Evolutionary conservation across 2,329 filamentous ascomycete species (phyloP).

Genomic region (Hymenoscyphus infarciens): DNA sequence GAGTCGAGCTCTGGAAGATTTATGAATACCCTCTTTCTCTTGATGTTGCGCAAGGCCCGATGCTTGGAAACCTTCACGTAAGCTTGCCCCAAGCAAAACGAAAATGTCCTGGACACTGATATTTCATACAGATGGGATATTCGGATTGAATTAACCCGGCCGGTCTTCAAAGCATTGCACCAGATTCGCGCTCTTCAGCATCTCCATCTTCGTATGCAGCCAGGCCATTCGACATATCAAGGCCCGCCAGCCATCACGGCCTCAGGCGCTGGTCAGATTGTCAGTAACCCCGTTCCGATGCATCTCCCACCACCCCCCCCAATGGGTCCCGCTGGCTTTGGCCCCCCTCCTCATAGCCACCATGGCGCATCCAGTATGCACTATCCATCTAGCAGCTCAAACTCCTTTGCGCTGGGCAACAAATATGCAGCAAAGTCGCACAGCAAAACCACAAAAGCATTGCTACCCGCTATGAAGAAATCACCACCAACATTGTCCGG

Average conservation of each 20-base stretch:
- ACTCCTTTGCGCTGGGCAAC: slow-evolving; percentile 9
- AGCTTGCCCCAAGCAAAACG: slow-evolving; percentile 19
- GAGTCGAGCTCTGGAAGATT: slow-evolving; percentile 59
- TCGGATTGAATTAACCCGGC: slow-evolving; percentile 57
- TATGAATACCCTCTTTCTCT: slow-evolving; percentile 56
- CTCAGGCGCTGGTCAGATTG: slow-evolving; percentile 3
- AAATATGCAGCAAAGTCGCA: slow-evolving; percentile 13
- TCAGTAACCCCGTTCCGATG: slow-evolving; percentile 5
- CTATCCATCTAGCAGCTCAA: slow-evolving; percentile 10
- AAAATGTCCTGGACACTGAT: slow-evolving; percentile 1
- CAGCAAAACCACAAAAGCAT: slow-evolving; percentile 14
- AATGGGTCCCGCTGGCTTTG: slow-evolving; percentile 10
- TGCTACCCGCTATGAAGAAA: slow-evolving; percentile 8
- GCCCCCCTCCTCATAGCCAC: slow-evolving; percentile 8
- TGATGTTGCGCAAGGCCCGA: slow-evolving; percentile 53
- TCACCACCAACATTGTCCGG: slow-evolving; percentile 51
- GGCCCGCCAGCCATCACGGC: slow-evolving; percentile 43
- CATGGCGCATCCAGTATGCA: not conserved
- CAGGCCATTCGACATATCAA: slow-evolving; percentile 53
- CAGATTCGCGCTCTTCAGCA: slow-evolving; percentile 49
- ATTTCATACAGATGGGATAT: slow-evolving; percentile 54
- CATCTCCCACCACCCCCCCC: slow-evolving; percentile 12
- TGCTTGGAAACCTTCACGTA: slow-evolving; percentile 56
- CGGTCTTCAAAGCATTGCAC: slow-evolving; percentile 55
- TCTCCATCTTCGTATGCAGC: slow-evolving; percentile 57